A percentile compares a stretch with the other conserved stretches of the same genome.
These are phyloP conservation scores for Pyricularia sp. DNA, from an alignment of 2,329 filamentous ascomycete genomes.

Conservation along the genomic window DNA sequence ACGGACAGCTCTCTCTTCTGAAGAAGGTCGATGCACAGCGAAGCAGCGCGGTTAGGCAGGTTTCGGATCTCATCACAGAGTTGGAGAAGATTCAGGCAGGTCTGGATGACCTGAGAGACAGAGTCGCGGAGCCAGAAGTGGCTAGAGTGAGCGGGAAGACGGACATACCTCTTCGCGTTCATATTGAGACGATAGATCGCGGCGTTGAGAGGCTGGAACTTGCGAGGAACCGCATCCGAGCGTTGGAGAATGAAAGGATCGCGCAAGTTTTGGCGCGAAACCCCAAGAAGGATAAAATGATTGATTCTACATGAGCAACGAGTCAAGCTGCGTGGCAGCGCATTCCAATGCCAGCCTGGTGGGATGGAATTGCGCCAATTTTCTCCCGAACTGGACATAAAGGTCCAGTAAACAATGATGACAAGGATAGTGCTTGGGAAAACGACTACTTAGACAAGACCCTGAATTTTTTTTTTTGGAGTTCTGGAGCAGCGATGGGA, in stretches of 20 bases:
- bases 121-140: conserved; percentile 58
- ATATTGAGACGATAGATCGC: conserved; percentile 65
- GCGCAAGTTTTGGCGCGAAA: conserved; percentile 40
- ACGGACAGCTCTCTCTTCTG: conserved; percentile 55
- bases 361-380: not conserved
- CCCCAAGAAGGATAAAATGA: conserved; percentile 31
- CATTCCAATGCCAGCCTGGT: not conserved
- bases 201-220: conserved; percentile 63
- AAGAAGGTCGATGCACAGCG: conserved; percentile 58
- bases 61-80: conserved; percentile 62
- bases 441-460: not conserved
- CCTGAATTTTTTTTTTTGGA: not conserved
- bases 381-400: not conserved
- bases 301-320: conserved; percentile 20
- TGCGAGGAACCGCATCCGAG: conserved; percentile 49
- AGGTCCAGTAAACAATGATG: not conserved
- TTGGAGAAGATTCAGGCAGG: conserved; percentile 64
- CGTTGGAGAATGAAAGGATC: conserved; percentile 49
- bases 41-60: conserved; percentile 54
- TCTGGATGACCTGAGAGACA: conserved; percentile 61
- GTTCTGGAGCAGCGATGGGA: not conserved
- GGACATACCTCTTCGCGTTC: conserved; percentile 57
- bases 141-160: conserved; percentile 28
- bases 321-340: not conserved
- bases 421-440: not conserved